These are phyloP conservation scores for Andrographis paniculata DNA, from an alignment of 305 asterid genomes.

Conservation along the genomic window DNA sequence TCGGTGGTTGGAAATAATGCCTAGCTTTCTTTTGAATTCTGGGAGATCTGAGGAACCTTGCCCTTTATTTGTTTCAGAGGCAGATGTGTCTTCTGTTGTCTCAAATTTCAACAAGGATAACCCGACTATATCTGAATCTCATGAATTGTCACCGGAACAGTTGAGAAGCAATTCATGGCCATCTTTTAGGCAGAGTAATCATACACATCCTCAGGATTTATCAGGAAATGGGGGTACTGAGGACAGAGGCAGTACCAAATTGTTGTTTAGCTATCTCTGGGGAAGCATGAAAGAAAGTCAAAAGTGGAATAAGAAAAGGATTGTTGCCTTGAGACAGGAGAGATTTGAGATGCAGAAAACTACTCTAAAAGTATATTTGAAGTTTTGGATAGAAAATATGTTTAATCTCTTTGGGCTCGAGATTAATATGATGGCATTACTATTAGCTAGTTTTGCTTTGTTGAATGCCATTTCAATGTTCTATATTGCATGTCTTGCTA, in stretches of 20 bases:
- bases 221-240: conserved; percentile 22
- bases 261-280: conserved; percentile 63
- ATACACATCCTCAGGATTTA: conserved; percentile 34
- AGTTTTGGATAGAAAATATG: conserved; percentile 95
- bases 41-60: conserved; percentile 86
- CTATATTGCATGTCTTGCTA: conserved; percentile 76
- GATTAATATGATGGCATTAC: conserved; percentile 84
- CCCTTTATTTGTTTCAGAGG: conserved; percentile 69
- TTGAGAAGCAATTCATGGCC: conserved; percentile 52
- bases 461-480: conserved; percentile 76
- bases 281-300: conserved; percentile 83
- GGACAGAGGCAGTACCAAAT: conserved; percentile 30
- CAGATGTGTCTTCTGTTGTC: conserved; percentile 42
- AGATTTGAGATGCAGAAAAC: conserved; percentile 90
- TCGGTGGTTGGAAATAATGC: conserved; percentile 81
- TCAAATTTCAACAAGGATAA: conserved; percentile 37
- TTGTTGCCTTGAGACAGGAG: conserved; percentile 73
- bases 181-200: conserved; percentile 29
- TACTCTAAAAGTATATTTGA: conserved; percentile 75
- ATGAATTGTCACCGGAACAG: conserved; percentile 32
- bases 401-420: conserved; percentile 97
- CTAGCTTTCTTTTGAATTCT: conserved; percentile 37
- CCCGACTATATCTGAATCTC: conserved; percentile 32
- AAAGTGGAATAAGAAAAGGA: conserved; percentile 78
- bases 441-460: conserved; percentile 91